Base-by-base conservation (phyloP, 31 red algal genomes). In the Odonthalia washingtoniensis region DNA sequence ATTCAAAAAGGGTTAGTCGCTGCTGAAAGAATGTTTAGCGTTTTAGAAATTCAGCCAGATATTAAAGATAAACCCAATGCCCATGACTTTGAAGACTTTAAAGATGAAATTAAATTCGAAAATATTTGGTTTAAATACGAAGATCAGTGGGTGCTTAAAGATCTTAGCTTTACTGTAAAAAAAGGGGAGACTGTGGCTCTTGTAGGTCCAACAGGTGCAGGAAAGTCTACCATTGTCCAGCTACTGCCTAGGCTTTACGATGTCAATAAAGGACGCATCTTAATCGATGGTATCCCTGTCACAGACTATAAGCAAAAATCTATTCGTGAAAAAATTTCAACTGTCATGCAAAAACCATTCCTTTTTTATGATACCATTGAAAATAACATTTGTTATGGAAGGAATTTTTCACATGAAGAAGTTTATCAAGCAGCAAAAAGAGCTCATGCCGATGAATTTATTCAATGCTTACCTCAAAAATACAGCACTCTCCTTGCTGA, bases 181-280 rank as follows among this genome's bases (percentile, higher is more conserved):
- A 63, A 83, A 1, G 94, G 94, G 14, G 40, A 84, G 27, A 96
- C 90, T 70, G 46, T 93, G 9, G 97, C 97, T 26, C 82, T 99
- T 78, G 97, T 99, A 17, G 97, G 97, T 62, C 85, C 91, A 16
- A 87, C 89, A n/a, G 97, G 97, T 33, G 83, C 94, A 17, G 97
- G 97, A 0, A 99, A 99, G 74, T 90, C 91, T 26, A 96, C 91
- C n/a, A 60, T 95, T 42, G 40, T 95, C 37, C 70, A 87, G 28
- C 74, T 99, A 26, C 82, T 96, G 18, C 62, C 88, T 40, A 81
- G 97, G 6, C 79, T 96, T 0, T 95, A 94, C 52, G 94, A 99
- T 61, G 72, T 89, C 30, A 34, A 81, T 16, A 38, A 63, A 28
- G 97, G 94, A 35, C 70, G 45, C 24, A 65, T 99, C 45, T 44